phyloP scores from a whole-genome alignment of 228 moss, liverwort and hornwort species.

The Sphagnum magellanicum region DNA sequence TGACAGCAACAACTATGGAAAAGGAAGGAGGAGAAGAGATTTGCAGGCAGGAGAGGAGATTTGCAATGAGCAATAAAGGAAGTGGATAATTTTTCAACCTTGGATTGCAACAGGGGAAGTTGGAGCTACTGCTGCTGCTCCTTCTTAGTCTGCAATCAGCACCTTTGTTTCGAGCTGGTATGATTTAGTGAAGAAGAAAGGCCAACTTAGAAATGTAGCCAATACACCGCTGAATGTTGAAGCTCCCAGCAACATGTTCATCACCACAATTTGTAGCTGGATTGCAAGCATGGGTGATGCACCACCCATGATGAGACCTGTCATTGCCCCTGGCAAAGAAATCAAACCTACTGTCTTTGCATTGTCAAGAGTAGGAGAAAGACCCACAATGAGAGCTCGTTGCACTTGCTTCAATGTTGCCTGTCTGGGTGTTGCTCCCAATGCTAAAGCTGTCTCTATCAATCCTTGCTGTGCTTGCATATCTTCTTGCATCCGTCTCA shows the following conservation, averaged over 20 bases:
- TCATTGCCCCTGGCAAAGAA: slow-evolving; percentile 92
- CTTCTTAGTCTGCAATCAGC: slow-evolving; percentile 29
- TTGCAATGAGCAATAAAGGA: no score
- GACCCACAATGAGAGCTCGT: slow-evolving; percentile 61
- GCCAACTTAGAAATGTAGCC: slow-evolving; percentile 85
- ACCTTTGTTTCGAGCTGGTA: slow-evolving; percentile 66
- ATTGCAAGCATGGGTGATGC: slow-evolving; percentile 90
- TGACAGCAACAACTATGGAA: no score
- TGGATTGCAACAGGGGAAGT: no score
- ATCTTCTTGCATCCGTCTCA: slow-evolving; percentile 87
- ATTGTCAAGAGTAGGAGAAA: slow-evolving; percentile 56
- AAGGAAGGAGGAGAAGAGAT: no score
- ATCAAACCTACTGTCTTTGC: slow-evolving; percentile 85
- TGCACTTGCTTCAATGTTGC: slow-evolving; percentile 72
- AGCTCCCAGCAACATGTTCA: slow-evolving; percentile 86
- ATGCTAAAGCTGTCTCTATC: slow-evolving; percentile 86
- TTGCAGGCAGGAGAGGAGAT: no score
- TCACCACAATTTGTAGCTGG: slow-evolving; percentile 86
- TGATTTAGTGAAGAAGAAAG: slow-evolving; percentile 84
- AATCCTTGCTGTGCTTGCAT: slow-evolving; percentile 80
- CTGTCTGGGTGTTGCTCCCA: slow-evolving; percentile 89
- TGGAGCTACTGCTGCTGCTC: no score
- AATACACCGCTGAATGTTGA: slow-evolving; percentile 78
- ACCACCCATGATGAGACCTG: slow-evolving; percentile 94
- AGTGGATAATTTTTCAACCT: no score